A percentile compares a stretch with the other conserved stretches of the same genome.
These are phyloP conservation scores for Nemania bipapillata DNA, from an alignment of 2,329 filamentous ascomycete species.

Conservation along the genomic window DNA sequence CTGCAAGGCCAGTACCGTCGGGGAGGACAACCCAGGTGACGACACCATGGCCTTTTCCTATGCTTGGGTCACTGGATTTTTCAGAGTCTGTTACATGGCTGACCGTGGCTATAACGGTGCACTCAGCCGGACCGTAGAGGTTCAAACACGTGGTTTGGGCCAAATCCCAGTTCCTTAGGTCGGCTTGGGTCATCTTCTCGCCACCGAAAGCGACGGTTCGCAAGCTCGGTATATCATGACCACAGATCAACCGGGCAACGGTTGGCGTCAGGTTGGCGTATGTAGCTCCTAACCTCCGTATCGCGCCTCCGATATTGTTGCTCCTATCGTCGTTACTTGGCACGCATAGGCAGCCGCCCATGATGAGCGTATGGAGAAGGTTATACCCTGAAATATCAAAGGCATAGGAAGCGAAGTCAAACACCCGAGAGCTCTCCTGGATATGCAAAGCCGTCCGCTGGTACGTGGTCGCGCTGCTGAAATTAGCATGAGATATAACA, in stretches of 20 bases:
- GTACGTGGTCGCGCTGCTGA: constrained; percentile 5
- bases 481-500: constrained; percentile 11
- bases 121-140: constrained; percentile 23
- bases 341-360: constrained; percentile 22
- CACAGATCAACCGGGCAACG: constrained; percentile 3
- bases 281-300: not conserved
- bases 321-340: constrained; percentile 3
- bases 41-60: constrained; percentile 6
- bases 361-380: constrained; percentile 1
- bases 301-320: not conserved
- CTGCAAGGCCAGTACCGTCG: constrained; percentile 3
- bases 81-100: not conserved
- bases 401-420: constrained; percentile 21
- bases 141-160: constrained; percentile 6
- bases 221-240: constrained; percentile 3
- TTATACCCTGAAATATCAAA: constrained; percentile 16
- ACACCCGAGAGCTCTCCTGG: not conserved
- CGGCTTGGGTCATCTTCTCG: constrained; percentile 1
- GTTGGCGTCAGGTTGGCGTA: constrained; percentile 11
- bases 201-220: constrained; percentile 10
- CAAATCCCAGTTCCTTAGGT: not conserved
- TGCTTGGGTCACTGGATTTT: not conserved
- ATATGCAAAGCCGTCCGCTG: not conserved
- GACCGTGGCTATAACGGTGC: constrained; percentile 15
- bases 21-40: constrained; percentile 17